Conservation (phyloP, 2,329 filamentous ascomycete genomes). For the Mariannaea sp. region DNA sequence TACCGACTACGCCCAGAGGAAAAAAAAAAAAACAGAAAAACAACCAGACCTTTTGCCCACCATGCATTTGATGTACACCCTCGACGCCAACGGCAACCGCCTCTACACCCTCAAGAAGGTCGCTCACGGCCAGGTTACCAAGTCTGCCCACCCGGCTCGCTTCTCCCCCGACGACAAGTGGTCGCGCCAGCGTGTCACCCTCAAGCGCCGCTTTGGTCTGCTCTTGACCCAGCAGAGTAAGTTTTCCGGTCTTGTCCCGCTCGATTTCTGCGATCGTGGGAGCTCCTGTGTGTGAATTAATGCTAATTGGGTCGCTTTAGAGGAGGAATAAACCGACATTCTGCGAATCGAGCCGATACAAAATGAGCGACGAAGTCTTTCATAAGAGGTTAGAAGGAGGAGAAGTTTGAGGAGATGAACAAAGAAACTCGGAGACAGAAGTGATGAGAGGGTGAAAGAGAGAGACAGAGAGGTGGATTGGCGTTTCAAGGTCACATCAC, state of each 20-base stretch:
- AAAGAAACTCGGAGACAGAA: too few species aligned
- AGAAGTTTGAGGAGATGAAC: background rate
- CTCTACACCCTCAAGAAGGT: constrained; percentile 96
- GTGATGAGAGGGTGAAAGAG: background rate
- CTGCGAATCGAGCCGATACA: too few species aligned
- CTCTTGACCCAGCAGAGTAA: constrained; percentile 78
- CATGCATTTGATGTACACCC: constrained; percentile 79
- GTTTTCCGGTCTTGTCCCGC: constrained; percentile 33
- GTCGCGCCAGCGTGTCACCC: constrained; percentile 90
- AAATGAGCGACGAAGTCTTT: constrained; percentile 20
- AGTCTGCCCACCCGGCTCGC: constrained; percentile 92
- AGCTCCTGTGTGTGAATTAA: too few species aligned
- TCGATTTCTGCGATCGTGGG: background rate
- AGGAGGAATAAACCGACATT: constrained; percentile 33
- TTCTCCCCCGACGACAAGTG: constrained; percentile 99
- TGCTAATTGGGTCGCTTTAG: constrained; percentile 20
- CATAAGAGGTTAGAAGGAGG: too few species aligned
- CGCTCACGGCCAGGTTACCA: constrained; percentile 81
- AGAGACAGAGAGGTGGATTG: constrained; percentile 12
- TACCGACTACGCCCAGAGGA: constrained; percentile 12
- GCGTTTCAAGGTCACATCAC: constrained; percentile 22
- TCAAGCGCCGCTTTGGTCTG: constrained; percentile 91
- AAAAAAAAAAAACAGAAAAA: constrained; percentile 10
- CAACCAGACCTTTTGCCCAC: constrained; percentile 22
- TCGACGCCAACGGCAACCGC: constrained; percentile 82